Evolutionary conservation across 2,329 filamentous ascomycete genomes (phyloP).

Genomic region (Sphaerulina vaccinii): DNA sequence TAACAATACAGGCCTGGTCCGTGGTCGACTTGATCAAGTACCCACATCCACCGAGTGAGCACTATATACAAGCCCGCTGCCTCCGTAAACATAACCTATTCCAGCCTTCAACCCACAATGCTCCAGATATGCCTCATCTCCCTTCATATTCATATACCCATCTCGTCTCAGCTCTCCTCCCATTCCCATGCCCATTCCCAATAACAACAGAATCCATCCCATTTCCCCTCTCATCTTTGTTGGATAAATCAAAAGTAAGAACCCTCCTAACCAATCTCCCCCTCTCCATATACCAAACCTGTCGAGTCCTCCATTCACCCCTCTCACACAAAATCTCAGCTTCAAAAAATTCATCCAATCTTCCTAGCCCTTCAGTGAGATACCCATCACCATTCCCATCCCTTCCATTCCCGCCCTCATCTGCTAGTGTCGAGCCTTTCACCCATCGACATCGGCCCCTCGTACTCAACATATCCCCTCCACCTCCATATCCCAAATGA

Average conservation of each 20-base stretch:
- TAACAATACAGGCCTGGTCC: too few relatives aligned
- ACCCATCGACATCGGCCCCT: conserved; percentile 20
- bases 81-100: too few relatives aligned
- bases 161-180: conserved; percentile 34
- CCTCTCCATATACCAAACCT: conserved; percentile 26
- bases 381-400: conserved; percentile 16
- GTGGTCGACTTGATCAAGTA: too few relatives aligned
- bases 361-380: conserved; percentile 21
- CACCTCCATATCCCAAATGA: background rate
- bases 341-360: conserved; percentile 18
- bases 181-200: background rate
- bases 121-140: background rate
- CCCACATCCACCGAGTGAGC: too few relatives aligned
- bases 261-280: conserved; percentile 24
- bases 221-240: background rate
- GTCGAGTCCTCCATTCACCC: conserved; percentile 11
- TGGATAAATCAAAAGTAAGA: conserved; percentile 14
- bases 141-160: conserved; percentile 25
- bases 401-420: conserved; percentile 11
- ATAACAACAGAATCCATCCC: background rate
- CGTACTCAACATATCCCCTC: background rate
- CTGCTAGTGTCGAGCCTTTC: conserved; percentile 11
- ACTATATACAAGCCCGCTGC: too few relatives aligned
- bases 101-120: too few relatives aligned
- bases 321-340: conserved; percentile 18